Percentiles rank a stretch among this genome's conserved stretches.
Evolutionary conservation across 805 yeast genomes (phyloP).

Genomic region (Candida jianshihensis): DNA sequence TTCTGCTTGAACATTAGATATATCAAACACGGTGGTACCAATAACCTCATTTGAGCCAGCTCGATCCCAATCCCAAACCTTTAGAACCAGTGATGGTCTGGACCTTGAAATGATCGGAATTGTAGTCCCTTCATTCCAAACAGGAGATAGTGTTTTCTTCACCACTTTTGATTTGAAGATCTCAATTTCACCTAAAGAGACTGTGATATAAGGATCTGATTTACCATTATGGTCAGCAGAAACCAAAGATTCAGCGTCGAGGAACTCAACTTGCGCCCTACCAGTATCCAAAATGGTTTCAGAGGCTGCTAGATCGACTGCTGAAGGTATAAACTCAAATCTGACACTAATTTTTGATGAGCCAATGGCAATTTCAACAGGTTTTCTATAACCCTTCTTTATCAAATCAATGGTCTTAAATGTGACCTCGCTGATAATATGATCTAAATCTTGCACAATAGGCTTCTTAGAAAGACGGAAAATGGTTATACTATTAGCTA

Average conservation of each 20-base stretch:
- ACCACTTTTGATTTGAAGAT: constrained; percentile 52
- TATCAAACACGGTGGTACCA: constrained; percentile 46
- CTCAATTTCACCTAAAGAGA: constrained; percentile 48
- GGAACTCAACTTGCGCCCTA: constrained; percentile 44
- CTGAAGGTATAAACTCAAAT: constrained; percentile 56
- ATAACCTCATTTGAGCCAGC: constrained; percentile 60
- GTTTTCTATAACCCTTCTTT: constrained; percentile 37
- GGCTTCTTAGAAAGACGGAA: constrained; percentile 52
- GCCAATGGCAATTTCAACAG: constrained; percentile 39
- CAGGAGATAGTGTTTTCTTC: constrained; percentile 64
- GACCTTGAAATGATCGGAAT: constrained; percentile 61
- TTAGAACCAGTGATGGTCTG: constrained; percentile 40
- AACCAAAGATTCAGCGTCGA: constrained; percentile 45
- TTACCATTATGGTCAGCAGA: constrained; percentile 69
- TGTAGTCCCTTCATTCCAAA: constrained; percentile 63
- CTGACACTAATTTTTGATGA: constrained; percentile 37
- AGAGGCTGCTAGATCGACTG: constrained; percentile 42
- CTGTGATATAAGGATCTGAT: constrained; percentile 61
- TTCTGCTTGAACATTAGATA: constrained; percentile 40
- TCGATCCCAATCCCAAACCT: constrained; percentile 72
- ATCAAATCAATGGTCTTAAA: constrained; percentile 50
- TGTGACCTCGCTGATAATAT: constrained; percentile 43
- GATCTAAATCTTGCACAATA: constrained; percentile 38
- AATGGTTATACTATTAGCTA: constrained; percentile 49
- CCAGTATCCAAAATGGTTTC: constrained; percentile 72